Percentiles rank a stretch among this genome's conserved stretches.
Conservation (phyloP, 1,139 yeast species). For the Zhuliangozyma blackwelliae region DNA sequence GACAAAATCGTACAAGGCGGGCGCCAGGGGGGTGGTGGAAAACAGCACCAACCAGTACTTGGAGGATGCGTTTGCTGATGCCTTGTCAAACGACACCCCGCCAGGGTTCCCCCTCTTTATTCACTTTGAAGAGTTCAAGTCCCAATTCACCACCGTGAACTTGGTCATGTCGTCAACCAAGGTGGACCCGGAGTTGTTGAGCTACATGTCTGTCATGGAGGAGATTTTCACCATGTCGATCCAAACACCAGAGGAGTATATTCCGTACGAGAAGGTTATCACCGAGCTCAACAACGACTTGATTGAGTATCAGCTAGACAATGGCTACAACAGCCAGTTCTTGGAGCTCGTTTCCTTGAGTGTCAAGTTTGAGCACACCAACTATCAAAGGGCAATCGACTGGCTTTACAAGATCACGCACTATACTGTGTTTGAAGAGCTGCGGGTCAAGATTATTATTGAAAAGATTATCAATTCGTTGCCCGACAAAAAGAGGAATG, state of each 20-base stretch:
- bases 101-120: constrained; percentile 59
- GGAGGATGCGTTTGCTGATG: constrained; percentile 24
- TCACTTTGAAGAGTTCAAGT: constrained; percentile 75
- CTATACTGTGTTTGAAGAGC: constrained; percentile 65
- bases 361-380: constrained; percentile 56
- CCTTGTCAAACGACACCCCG: constrained; percentile 38
- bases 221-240: constrained; percentile 70
- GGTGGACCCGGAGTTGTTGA: constrained; percentile 56
- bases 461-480: constrained; percentile 73
- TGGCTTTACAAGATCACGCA: constrained; percentile 72
- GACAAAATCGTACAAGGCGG: constrained; percentile 59
- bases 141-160: constrained; percentile 75
- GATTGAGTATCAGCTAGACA: constrained; percentile 51
- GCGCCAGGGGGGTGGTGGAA: constrained; percentile 22
- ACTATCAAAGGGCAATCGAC: constrained; percentile 64
- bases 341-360: constrained; percentile 61
- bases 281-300: constrained; percentile 71
- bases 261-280: constrained; percentile 73
- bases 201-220: constrained; percentile 64
- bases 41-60: constrained; percentile 15
- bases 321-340: constrained; percentile 58
- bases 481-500: constrained; percentile 79
- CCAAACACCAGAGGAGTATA: constrained; percentile 52
- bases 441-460: constrained; percentile 63
- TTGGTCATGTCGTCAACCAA: constrained; percentile 59